phyloP scores from a whole-genome alignment of 2,329 filamentous ascomycete genomes.

The Domatiomyces globalis region DNA sequence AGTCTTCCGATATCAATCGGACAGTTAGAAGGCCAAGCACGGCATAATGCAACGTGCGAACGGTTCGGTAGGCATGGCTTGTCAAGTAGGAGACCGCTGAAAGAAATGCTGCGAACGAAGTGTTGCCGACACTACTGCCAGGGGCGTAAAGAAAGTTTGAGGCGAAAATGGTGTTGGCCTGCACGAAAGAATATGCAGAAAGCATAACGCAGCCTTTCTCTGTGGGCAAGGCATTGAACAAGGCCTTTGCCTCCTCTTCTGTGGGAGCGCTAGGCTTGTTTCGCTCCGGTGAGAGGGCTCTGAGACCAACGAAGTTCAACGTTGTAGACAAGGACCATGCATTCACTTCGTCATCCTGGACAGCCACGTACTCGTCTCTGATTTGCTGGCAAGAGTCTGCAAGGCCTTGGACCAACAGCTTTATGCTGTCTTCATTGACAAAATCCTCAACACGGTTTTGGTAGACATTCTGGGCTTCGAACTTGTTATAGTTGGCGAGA shows the following conservation, averaged over 20 bases:
- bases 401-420: constrained; percentile 63
- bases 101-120: constrained; percentile 66
- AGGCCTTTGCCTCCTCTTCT: constrained; percentile 64
- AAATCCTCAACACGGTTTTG: constrained; percentile 85
- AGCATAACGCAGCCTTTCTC: constrained; percentile 67
- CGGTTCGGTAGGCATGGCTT: constrained; percentile 79
- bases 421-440: constrained; percentile 78
- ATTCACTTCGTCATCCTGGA: constrained; percentile 81
- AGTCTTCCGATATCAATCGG: constrained; percentile 75
- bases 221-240: constrained; percentile 68
- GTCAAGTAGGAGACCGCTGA: constrained; percentile 86
- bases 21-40: constrained; percentile 75
- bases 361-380: constrained; percentile 62
- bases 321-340: constrained; percentile 75
- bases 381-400: constrained; percentile 55
- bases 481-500: constrained; percentile 96
- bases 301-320: constrained; percentile 70
- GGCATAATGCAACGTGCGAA: constrained; percentile 65
- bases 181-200: constrained; percentile 80
- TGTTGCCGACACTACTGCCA: constrained; percentile 41
- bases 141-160: constrained; percentile 58
- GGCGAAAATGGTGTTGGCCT: constrained; percentile 91
- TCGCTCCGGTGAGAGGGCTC: constrained; percentile 55
- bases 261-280: constrained; percentile 48
- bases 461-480: constrained; percentile 95